These are phyloP conservation scores for Fusarium oligoseptatum DNA, from an alignment of 2,329 filamentous ascomycete species.

Conservation along the genomic window DNA sequence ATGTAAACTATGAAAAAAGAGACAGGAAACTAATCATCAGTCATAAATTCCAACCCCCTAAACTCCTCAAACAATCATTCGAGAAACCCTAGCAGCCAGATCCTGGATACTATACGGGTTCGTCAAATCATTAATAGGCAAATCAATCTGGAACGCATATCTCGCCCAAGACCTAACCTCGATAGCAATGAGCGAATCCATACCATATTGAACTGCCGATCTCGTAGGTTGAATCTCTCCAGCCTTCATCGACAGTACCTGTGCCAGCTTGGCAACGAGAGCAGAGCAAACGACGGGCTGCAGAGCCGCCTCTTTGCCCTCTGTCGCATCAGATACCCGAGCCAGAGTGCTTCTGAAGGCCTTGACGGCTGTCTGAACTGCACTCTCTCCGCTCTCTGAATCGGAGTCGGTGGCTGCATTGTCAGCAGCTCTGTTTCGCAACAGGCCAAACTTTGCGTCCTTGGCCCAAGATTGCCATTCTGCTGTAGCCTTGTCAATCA, in stretches of 20 bases:
- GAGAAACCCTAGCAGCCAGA: slow-evolving; percentile 36
- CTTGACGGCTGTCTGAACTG: slow-evolving; percentile 42
- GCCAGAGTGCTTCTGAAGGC: slow-evolving; percentile 35
- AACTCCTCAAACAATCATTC: slow-evolving; percentile 30
- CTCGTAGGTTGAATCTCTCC: slow-evolving; percentile 38
- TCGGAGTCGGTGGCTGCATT: slow-evolving; percentile 32
- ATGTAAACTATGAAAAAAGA: not conserved
- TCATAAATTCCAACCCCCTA: not conserved
- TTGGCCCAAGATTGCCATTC: slow-evolving; percentile 44
- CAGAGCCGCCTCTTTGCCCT: slow-evolving; percentile 34
- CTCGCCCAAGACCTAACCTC: slow-evolving; percentile 43
- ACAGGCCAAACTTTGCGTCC: slow-evolving; percentile 39
- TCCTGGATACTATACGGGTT: slow-evolving; percentile 44
- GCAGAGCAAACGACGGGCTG: slow-evolving; percentile 38
- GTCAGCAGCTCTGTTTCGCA: slow-evolving; percentile 31
- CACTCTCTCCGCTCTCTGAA: slow-evolving; percentile 34
- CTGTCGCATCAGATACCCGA: slow-evolving; percentile 20
- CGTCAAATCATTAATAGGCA: slow-evolving; percentile 43
- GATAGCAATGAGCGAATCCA: slow-evolving; percentile 44
- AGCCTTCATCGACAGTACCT: slow-evolving; percentile 42
- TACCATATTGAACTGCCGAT: slow-evolving; percentile 41
- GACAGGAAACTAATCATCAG: not conserved
- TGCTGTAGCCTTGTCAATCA: slow-evolving; percentile 40
- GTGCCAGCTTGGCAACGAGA: slow-evolving; percentile 41
- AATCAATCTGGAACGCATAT: slow-evolving; percentile 44